A percentile compares a stretch with the other conserved stretches of the same genome.
These are phyloP conservation scores for Saturnispora dispora DNA, from an alignment of 805 yeast genomes.

Conservation along the genomic window DNA sequence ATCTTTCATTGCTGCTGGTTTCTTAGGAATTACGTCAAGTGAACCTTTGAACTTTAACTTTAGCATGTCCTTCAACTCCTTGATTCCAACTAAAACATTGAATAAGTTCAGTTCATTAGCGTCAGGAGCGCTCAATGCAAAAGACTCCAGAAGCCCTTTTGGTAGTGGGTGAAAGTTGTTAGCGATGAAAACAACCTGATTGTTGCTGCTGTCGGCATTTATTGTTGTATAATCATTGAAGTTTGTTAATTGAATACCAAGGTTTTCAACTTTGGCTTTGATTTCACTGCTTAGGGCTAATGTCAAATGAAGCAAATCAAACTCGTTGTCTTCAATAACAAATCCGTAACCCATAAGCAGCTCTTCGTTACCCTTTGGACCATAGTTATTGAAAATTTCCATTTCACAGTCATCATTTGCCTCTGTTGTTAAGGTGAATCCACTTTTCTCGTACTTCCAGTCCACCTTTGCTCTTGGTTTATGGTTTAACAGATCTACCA, in stretches of 20 bases:
- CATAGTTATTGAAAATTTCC: slow-evolving; percentile 68
- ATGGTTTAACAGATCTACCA: slow-evolving; percentile 76
- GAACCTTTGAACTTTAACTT: slow-evolving; percentile 33
- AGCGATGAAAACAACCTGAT: slow-evolving; percentile 19
- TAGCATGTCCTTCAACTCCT: slow-evolving; percentile 45
- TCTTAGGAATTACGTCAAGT: slow-evolving; percentile 12
- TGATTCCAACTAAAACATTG: slow-evolving; percentile 53
- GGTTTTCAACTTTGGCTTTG: slow-evolving; percentile 6
- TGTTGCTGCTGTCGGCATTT: background rate
- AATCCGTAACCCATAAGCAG: slow-evolving; percentile 78
- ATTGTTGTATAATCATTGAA: slow-evolving; percentile 22
- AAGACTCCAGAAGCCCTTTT: slow-evolving; percentile 39
- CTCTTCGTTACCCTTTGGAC: slow-evolving; percentile 82
- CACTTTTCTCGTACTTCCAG: slow-evolving; percentile 39
- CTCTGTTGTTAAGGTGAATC: slow-evolving; percentile 18
- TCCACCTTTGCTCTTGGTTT: slow-evolving; percentile 47
- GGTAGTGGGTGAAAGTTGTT: slow-evolving; percentile 30
- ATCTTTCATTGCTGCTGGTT: slow-evolving; percentile 3
- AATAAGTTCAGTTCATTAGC: slow-evolving; percentile 38
- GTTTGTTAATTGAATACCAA: slow-evolving; percentile 21
- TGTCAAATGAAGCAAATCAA: slow-evolving; percentile 52
- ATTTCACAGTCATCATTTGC: background rate
- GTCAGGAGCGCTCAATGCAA: slow-evolving; percentile 27
- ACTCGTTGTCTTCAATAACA: slow-evolving; percentile 43
- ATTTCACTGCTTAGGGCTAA: slow-evolving; percentile 29